A percentile compares a stretch with the other conserved stretches of the same genome.
phyloP scores from a whole-genome alignment of 257 asterid genomes.

The Perilla frutescens region DNA sequence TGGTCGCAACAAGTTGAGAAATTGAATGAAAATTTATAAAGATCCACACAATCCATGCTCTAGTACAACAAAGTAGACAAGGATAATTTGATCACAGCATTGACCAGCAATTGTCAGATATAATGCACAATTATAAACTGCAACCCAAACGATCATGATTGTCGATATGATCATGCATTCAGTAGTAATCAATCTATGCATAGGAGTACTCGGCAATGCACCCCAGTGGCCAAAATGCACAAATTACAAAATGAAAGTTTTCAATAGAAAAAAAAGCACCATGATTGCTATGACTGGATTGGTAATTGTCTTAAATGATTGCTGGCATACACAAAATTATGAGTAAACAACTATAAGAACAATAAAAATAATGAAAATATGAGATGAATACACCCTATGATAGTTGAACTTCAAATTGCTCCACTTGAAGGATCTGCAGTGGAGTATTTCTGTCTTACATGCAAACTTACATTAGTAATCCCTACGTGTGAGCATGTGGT shows the following conservation, averaged over 20 bases:
- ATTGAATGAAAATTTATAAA: neutral
- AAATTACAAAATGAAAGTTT: neutral
- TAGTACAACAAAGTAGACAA: neutral
- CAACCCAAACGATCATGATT: neutral
- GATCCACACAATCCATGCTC: slow-evolving; percentile 7
- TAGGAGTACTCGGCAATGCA: slow-evolving; percentile 2
- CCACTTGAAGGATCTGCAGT: neutral
- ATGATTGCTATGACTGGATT: neutral
- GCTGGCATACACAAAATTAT: neutral
- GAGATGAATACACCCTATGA: no score
- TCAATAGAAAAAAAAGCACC: neutral
- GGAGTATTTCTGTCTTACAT: no score
- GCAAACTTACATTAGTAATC: neutral
- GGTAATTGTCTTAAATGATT: neutral
- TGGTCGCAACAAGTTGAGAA: neutral
- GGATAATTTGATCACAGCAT: neutral
- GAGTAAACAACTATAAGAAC: no score
- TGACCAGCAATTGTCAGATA: neutral
- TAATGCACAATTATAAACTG: neutral
- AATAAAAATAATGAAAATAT: neutral
- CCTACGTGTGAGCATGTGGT: neutral
- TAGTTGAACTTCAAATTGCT: neutral
- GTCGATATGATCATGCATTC: neutral
- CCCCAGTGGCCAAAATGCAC: neutral
- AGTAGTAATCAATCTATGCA: slow-evolving; percentile 14